Evolutionary conservation across 2,329 filamentous ascomycete species (phyloP).

Genomic region (Shiraia sp.): DNA sequence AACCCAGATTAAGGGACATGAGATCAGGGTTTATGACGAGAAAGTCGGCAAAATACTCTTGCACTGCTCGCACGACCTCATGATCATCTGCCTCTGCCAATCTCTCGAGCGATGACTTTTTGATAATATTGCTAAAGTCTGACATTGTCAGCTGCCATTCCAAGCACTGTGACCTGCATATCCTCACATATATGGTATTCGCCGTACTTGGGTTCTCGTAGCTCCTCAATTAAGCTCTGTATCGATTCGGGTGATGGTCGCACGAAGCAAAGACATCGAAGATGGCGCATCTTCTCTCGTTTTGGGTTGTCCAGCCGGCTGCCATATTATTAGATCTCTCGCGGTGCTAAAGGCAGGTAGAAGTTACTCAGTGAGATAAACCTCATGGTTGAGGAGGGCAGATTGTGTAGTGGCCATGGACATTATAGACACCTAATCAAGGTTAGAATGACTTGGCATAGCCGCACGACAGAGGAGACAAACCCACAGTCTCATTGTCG

Average conservation of each 20-base stretch:
- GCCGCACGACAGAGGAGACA: slow-evolving; percentile 44
- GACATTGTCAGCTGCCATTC: slow-evolving; percentile 31
- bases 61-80: slow-evolving; percentile 90
- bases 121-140: slow-evolving; percentile 95
- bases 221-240: slow-evolving; percentile 90
- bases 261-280: slow-evolving; percentile 90
- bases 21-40: slow-evolving; percentile 93
- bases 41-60: slow-evolving; percentile 97
- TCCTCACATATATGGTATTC: slow-evolving; percentile 82
- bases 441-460: slow-evolving; percentile 15
- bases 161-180: no score
- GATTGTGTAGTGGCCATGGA: slow-evolving; percentile 97
- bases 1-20: slow-evolving; percentile 75
- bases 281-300: slow-evolving; percentile 96
- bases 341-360: slow-evolving; percentile 5
- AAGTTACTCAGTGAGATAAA: slow-evolving; percentile 84
- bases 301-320: slow-evolving; percentile 82
- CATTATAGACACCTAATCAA: slow-evolving; percentile 73
- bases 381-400: slow-evolving; percentile 89
- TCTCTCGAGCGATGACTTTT: slow-evolving; percentile 92
- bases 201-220: slow-evolving; percentile 94
- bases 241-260: slow-evolving; percentile 91
- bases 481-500: slow-evolving; percentile 82
- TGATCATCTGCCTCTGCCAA: slow-evolving; percentile 96
- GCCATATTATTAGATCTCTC: slow-evolving; percentile 22